Base-by-base conservation (phyloP, 345 rosid species). In the Conringia planisiliqua region DNA sequence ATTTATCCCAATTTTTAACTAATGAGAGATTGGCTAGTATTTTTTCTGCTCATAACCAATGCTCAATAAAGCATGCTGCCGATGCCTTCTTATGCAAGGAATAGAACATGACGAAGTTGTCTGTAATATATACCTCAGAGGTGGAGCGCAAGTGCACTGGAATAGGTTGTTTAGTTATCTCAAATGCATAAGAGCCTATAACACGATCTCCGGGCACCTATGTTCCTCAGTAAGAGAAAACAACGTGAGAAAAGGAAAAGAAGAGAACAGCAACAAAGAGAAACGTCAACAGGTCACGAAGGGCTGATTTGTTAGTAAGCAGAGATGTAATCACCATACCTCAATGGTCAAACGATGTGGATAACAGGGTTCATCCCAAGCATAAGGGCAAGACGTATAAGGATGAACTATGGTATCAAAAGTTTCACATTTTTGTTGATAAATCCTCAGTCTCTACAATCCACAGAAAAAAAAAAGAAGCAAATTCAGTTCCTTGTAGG, bases 311-410 rank as follows among this genome's bases (percentile, higher is more conserved):
- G 54, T 64, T 32, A 7, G 51, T 20, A 39, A 54, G 69, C 67
- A 32, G 66, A 68, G 48, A 68, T 20, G 32, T 32, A 24, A 63
- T 5, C 54, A 47, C 40, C 52, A 69, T 85, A 93, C 98, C 96
- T 93, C 97, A 72, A 93, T 71, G 70, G 85, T 80, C 55, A 93
- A 86, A 79, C 94, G 92, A 78, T 89, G 96, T 10, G 97, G 97
- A 78, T 80, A 91, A 75, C 85, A 86, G 56, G 97, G 96, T 81
- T 93, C 98, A 89, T 93, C 98, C 98, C 98, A 93, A 35, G 98
- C 96, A 84, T 93, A 91, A 44, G 91, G 94, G 80, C 87, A 86
- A 56, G 92, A 89, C 32, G 88, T 82, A 74, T 91, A 93, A 11
- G 96, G 88, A 47, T 88, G 87, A 79, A 93, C 73, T 52, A 83